Percentiles rank a stretch among this genome's conserved stretches.
phyloP scores from a whole-genome alignment of 1,139 yeast species.

The Lodderomyces beijingensis region DNA sequence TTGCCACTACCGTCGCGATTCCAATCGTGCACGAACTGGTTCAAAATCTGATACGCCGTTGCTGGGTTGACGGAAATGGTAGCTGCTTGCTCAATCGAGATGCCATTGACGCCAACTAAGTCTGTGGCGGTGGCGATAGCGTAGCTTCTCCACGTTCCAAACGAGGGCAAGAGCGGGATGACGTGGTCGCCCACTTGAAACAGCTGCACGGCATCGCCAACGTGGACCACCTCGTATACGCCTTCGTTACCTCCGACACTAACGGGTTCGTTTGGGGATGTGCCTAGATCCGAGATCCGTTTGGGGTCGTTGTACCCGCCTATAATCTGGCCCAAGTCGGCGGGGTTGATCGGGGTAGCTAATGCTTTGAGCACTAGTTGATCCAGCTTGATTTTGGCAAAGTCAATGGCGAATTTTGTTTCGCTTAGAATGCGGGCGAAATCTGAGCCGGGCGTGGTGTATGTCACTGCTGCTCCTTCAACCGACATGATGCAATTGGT shows the following conservation, averaged over 20 bases:
- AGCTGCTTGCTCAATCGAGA: slow-evolving; percentile 28
- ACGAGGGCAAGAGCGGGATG: slow-evolving; percentile 25
- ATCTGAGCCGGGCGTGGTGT: slow-evolving; percentile 16
- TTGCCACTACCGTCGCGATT: slow-evolving; percentile 11
- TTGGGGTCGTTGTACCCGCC: slow-evolving; percentile 90
- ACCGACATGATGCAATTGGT: slow-evolving; percentile 5
- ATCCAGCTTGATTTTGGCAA: slow-evolving; percentile 27
- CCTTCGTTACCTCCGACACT: slow-evolving; percentile 75
- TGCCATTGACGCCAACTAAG: slow-evolving; percentile 18
- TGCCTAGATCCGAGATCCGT: slow-evolving; percentile 45
- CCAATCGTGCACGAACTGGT: slow-evolving; percentile 27
- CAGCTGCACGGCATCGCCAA: slow-evolving; percentile 21
- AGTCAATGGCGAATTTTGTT: slow-evolving; percentile 28
- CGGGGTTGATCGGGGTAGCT: slow-evolving; percentile 88
- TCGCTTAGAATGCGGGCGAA: slow-evolving; percentile 13
- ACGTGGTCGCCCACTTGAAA: slow-evolving; percentile 29
- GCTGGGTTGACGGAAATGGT: slow-evolving; percentile 32
- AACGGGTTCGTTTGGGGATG: slow-evolving; percentile 39
- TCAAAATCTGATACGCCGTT: slow-evolving; percentile 30
- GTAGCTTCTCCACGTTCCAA: slow-evolving; percentile 36
- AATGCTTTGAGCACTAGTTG: slow-evolving; percentile 53
- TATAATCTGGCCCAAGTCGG: slow-evolving; percentile 84
- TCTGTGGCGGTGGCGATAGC: slow-evolving; percentile 20
- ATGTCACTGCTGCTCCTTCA: slow-evolving; percentile 24
- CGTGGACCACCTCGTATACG: slow-evolving; percentile 22